Conservation (phyloP, 768 basidiomycete genomes). For the Clathrus columnatus region DNA sequence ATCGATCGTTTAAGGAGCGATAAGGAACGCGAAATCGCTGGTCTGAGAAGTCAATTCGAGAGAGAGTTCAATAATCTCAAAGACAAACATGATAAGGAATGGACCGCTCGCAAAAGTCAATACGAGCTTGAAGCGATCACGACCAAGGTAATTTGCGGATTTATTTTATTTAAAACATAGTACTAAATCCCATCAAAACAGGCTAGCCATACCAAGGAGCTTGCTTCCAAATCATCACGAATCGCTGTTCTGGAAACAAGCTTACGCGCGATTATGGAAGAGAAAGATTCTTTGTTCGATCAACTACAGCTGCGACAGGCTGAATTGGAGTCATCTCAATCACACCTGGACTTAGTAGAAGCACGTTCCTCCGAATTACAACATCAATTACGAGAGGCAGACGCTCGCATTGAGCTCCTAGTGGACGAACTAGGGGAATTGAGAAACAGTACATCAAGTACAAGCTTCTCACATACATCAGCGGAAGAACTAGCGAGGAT, state of each 20-base stretch:
- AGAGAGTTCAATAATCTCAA: slow-evolving; percentile 52
- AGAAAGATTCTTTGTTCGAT: slow-evolving; percentile 79
- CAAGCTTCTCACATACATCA: slow-evolving; percentile 34
- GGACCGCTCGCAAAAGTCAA: slow-evolving; percentile 53
- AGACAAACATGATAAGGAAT: slow-evolving; percentile 71
- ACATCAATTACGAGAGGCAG: slow-evolving; percentile 75
- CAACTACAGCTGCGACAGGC: slow-evolving; percentile 82
- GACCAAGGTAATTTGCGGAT: slow-evolving; percentile 57
- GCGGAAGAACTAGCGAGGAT: slow-evolving; percentile 62
- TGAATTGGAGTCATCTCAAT: slow-evolving; percentile 77
- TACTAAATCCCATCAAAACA: slow-evolving; percentile 23
- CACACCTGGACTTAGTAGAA: slow-evolving; percentile 64
- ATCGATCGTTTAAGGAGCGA: slow-evolving; percentile 52
- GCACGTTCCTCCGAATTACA: slow-evolving; percentile 77
- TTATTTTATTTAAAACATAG: background rate
- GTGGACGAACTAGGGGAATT: slow-evolving; percentile 62
- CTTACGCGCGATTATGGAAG: slow-evolving; percentile 56
- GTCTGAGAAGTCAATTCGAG: slow-evolving; percentile 60
- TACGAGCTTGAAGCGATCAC: slow-evolving; percentile 69
- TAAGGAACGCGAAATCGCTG: slow-evolving; percentile 52
- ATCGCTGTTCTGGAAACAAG: slow-evolving; percentile 65
- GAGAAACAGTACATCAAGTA: slow-evolving; percentile 47
- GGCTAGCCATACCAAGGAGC: slow-evolving; percentile 62
- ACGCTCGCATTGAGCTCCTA: slow-evolving; percentile 62
- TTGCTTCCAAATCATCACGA: slow-evolving; percentile 48